Evolutionary conservation across 176 grass and related monocot genomes (phyloP), one percentile per base, ranked within the genome.

Genomic region (Aegilops speltoides): DNA sequence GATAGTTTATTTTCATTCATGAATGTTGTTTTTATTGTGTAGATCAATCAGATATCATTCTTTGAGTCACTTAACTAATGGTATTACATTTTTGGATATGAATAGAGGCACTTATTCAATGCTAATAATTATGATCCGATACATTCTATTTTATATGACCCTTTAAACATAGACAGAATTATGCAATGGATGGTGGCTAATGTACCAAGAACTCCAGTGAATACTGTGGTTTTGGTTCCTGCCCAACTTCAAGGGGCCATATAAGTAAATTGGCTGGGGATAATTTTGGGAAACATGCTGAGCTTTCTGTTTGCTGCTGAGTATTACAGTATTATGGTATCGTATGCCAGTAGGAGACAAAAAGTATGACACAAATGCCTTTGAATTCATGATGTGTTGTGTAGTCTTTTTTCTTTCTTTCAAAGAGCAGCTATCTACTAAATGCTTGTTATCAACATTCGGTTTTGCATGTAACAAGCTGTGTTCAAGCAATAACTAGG

Each of bases 1-100:
- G 17, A 37, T 65, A 75, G 37, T 52, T 84, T 76, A 46, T 50
- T 87, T 43, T 88, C 50, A 26, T 81, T 77, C 17, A 61, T 17
- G 38, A 23, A 14, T 70, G 34, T 3, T 23, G 20, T 40, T 34
- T 17, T 74, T 68, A 59, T 26, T 88, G 60, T 86, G 2, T 40
- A 57, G 22, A 61, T 28, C 64, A 41, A 11, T 62, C 6, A 31
- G 64, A 40, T 68, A 79, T 68, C 71, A 70, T 8, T 33, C 7
- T 64, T 40, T 4, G 36, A 76, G 32, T 65, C 12, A 84, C 11
- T 11, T 26, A 63, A 76, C 41, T 43, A 46, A 41, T 10, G 15
- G 61, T 19, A 29, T 14, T 41, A 22, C 56, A 76, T 64, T 76
- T 40, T 84, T 83, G 15, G 37, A 84, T 75, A 36, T 10, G 8